A percentile compares a stretch with the other conserved stretches of the same genome.
phyloP scores from a whole-genome alignment of 23 red algal genomes.

The Gracilaria domingensis region DNA sequence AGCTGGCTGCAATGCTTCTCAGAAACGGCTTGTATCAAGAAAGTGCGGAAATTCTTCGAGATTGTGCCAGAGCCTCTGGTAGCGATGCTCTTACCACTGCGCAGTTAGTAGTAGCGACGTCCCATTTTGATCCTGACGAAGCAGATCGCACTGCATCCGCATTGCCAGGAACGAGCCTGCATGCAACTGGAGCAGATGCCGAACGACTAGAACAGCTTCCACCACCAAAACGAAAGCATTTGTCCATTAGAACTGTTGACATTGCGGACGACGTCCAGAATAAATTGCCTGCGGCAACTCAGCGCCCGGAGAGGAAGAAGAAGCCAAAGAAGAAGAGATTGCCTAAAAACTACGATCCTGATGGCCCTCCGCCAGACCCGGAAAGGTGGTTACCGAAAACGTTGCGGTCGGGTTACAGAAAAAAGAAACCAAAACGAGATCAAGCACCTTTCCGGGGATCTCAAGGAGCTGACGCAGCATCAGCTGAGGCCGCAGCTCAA shows the following conservation, averaged over 20 bases:
- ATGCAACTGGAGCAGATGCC: constrained; percentile 25
- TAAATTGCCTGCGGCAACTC: background rate
- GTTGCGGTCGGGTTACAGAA: constrained; percentile 62
- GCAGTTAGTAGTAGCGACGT: constrained; percentile 65
- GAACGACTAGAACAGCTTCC: constrained; percentile 54
- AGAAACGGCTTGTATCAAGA: constrained; percentile 57
- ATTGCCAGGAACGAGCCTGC: background rate
- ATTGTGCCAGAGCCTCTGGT: background rate
- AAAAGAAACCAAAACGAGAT: constrained; percentile 59
- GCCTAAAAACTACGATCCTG: constrained; percentile 75
- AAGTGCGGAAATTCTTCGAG: constrained; percentile 38
- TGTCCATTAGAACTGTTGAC: background rate
- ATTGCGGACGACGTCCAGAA: background rate
- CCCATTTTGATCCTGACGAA: constrained; percentile 66
- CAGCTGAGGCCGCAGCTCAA: constrained; percentile 58
- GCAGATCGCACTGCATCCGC: constrained; percentile 34
- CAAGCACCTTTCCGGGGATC: constrained; percentile 55
- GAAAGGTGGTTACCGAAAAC: constrained; percentile 80
- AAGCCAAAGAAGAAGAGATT: constrained; percentile 77
- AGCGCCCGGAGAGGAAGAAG: constrained; percentile 43
- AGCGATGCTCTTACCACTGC: constrained; percentile 22
- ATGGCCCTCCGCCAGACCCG: constrained; percentile 78
- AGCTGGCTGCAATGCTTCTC: constrained; percentile 49
- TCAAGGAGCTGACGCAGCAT: constrained; percentile 73
- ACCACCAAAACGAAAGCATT: constrained; percentile 60